Evolutionary conservation across 805 yeast genomes (phyloP), one percentile per base, ranked within the genome.

Genomic region (Kodamaea restingae): DNA sequence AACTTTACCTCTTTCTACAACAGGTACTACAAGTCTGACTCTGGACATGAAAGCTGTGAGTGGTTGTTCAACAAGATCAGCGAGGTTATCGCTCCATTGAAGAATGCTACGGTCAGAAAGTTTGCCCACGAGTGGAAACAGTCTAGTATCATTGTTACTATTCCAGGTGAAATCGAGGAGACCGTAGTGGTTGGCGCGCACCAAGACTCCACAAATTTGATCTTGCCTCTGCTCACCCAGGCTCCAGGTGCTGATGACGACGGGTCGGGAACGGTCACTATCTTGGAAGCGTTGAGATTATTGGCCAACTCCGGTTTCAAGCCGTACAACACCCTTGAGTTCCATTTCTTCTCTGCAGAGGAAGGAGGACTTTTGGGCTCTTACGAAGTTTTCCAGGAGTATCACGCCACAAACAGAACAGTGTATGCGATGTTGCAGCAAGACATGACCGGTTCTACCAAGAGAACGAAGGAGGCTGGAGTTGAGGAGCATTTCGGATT

Each of bases 241-340:
- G 87, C 96, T 0, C 96, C 96, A 1, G 98, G 98, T 2, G 97
- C 96, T 3, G 98, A 91, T 56, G 98, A 91, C 56, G 85, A 90
- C 59, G 95, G 95, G 2, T 78, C 90, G 3, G 98, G 97, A 7
- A 82, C 90, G 4, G 80, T 83, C 3, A 82, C 95, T 2, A 74
- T 77, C 22, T 60, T 88, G 39, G 95, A 88, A 58, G 79, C 88
- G 1, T 72, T 88, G 50, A 72, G 93, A 47, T 61, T 84, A 39
- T 15, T 51, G 58, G 52, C 46, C 14, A 35, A 48, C 3, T 61
- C 62, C 2, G 64, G 67, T 0, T 71, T 72, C 48, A 51, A 62
- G 42, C 88, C 90, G 10, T 63, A 73, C 31, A 86, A 88, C 61
- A 78, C 95, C 0, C 61, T 91, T 14, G 95, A 91, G 58, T 90